Evolutionary conservation across 345 rosid species (phyloP).

Genomic region (Eutrema heterophyllum): DNA sequence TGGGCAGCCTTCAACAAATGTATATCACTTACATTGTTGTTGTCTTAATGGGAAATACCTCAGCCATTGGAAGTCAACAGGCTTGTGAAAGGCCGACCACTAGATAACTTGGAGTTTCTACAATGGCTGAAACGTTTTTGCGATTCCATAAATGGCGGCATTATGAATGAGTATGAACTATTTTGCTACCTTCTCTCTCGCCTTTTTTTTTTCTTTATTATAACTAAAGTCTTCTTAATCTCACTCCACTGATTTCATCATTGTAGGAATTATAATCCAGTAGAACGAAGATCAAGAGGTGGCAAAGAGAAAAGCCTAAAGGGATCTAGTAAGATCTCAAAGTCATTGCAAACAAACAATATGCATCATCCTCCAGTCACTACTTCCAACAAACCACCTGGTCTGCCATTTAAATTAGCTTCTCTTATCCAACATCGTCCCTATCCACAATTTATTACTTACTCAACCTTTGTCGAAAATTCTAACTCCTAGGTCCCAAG

Average conservation of each 20-base stretch:
- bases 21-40: background rate
- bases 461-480: background rate
- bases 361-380: constrained; percentile 30
- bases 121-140: constrained; percentile 97
- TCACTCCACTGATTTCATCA: background rate
- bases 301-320: constrained; percentile 58
- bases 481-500: constrained; percentile 46
- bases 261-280: constrained; percentile 81
- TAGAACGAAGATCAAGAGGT: constrained; percentile 74
- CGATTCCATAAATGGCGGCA: constrained; percentile 95
- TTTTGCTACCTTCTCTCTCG: background rate
- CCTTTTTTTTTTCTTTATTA: background rate
- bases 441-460: background rate
- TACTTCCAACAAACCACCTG: constrained; percentile 14
- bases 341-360: constrained; percentile 72
- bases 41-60: constrained; percentile 1
- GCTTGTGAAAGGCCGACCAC: constrained; percentile 86
- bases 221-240: background rate
- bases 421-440: background rate
- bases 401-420: background rate
- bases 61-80: constrained; percentile 92
- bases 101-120: constrained; percentile 97
- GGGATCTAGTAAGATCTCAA: constrained; percentile 56
- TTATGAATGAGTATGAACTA: constrained; percentile 72
- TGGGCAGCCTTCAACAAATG: background rate